These are phyloP conservation scores for Trypanosoma lewisi DNA, from an alignment of 208 protist genomes.

Conservation along the genomic window DNA sequence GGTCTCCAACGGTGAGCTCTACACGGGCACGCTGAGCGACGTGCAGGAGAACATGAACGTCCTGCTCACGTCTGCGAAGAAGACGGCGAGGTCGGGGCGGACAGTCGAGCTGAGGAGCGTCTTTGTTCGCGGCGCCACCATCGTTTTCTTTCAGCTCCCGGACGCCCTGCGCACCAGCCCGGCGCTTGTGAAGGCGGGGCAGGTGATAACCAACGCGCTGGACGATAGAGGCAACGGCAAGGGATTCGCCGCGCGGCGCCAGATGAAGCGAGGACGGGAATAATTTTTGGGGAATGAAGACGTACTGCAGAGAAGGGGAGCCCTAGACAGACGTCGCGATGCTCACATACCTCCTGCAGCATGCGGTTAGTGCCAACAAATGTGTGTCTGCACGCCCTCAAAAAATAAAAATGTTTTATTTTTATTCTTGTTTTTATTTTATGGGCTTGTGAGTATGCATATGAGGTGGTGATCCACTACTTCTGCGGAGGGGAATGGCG, in stretches of 20 bases:
- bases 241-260: constrained; percentile 56
- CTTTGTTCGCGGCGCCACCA: constrained; percentile 87
- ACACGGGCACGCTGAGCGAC: constrained; percentile 82
- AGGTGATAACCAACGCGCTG: constrained; percentile 51
- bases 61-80: constrained; percentile 73
- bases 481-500: not conserved
- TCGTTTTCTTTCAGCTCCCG: constrained; percentile 92
- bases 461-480: too few relatives aligned
- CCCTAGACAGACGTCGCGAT: not conserved
- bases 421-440: not conserved
- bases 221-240: constrained; percentile 81
- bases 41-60: constrained; percentile 93
- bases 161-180: constrained; percentile 82
- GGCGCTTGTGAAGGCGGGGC: constrained; percentile 57
- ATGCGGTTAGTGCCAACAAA: not conserved
- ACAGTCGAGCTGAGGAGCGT: constrained; percentile 63
- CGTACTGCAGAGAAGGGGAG: not conserved
- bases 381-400: not conserved
- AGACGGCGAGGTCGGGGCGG: constrained; percentile 67
- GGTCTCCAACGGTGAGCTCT: constrained; percentile 88
- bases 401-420: not conserved
- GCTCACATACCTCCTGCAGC: not conserved
- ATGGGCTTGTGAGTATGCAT: too few relatives aligned
- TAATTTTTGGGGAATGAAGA: not conserved
- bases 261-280: constrained; percentile 8